A percentile compares a stretch with the other conserved stretches of the same genome.
These are phyloP conservation scores for Mycena rosella DNA, from an alignment of 768 basidiomycete genomes.

Conservation along the genomic window DNA sequence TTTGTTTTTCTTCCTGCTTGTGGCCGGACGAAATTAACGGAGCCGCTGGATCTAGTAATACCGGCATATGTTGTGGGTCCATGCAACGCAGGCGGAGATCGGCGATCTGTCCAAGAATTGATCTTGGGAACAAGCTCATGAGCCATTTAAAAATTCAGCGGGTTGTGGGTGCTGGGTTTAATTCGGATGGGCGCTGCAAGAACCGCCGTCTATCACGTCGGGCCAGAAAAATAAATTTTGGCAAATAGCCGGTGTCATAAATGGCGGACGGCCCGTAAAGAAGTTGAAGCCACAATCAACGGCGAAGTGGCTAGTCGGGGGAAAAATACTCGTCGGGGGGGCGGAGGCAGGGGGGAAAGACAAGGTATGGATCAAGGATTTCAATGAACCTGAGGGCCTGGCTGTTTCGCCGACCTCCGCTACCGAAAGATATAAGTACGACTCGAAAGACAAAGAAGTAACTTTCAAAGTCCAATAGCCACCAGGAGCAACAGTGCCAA, in stretches of 20 bases:
- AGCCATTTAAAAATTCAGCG: background rate
- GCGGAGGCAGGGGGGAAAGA: too few relatives aligned
- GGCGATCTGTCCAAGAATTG: constrained; percentile 24
- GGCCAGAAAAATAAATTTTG: background rate
- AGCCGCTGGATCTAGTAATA: constrained; percentile 7
- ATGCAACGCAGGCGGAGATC: constrained; percentile 5
- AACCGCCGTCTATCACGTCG: background rate
- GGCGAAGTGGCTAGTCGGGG: background rate
- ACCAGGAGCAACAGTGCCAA: background rate
- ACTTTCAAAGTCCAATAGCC: constrained; percentile 6
- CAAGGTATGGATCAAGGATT: too few relatives aligned
- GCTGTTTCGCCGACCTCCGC: too few relatives aligned
- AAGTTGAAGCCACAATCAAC: background rate
- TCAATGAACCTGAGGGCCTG: too few relatives aligned
- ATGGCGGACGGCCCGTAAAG: background rate
- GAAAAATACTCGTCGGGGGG: too few relatives aligned
- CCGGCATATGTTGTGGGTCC: constrained; percentile 28
- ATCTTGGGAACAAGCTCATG: constrained; percentile 9
- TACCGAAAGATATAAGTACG: background rate
- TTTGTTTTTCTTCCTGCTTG: background rate
- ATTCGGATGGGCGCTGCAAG: background rate
- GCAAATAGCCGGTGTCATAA: background rate
- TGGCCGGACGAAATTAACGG: background rate
- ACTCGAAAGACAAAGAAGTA: background rate
- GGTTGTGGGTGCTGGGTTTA: background rate